Evolutionary conservation across 257 asterid species (phyloP).

Genomic region (Haberlea rhodopensis): DNA sequence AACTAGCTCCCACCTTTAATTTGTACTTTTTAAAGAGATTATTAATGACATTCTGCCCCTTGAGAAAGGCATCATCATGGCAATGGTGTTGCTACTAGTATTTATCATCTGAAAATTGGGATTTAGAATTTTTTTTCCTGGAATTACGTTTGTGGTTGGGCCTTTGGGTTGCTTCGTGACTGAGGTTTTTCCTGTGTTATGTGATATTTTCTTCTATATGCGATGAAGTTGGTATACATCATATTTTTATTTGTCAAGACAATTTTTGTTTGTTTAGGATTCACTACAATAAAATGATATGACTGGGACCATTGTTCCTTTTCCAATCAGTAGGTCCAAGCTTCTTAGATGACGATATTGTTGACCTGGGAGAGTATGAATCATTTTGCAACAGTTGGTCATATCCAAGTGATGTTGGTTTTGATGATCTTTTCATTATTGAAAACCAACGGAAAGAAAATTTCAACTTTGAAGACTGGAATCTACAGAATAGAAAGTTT

Average conservation of each 20-base stretch:
- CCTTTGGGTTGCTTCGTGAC: not conserved
- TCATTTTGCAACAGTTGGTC: constrained; percentile 33
- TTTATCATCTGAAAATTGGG: not conserved
- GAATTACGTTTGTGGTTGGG: not conserved
- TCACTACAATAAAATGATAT: constrained; percentile 17
- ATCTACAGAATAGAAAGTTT: constrained; percentile 47
- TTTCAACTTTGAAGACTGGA: constrained; percentile 38
- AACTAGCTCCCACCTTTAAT: not conserved
- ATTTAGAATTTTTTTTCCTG: constrained; percentile 7
- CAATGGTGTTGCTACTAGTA: not conserved
- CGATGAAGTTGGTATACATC: not conserved
- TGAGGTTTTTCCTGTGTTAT: not conserved
- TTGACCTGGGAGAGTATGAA: constrained; percentile 39
- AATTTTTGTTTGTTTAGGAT: constrained; percentile 16
- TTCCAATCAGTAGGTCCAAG: constrained; percentile 36
- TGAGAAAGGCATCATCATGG: not conserved
- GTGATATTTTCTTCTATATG: constrained; percentile 7
- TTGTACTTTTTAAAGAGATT: not conserved
- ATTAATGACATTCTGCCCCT: constrained; percentile 6
- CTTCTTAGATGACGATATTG: constrained; percentile 34
- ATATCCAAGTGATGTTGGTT: constrained; percentile 35
- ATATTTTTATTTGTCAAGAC: constrained; percentile 15
- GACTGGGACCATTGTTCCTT: constrained; percentile 12
- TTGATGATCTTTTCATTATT: constrained; percentile 37
- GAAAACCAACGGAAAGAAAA: constrained; percentile 37